phyloP scores from a whole-genome alignment of 306 rosid genomes.

The Alnus rubra region DNA sequence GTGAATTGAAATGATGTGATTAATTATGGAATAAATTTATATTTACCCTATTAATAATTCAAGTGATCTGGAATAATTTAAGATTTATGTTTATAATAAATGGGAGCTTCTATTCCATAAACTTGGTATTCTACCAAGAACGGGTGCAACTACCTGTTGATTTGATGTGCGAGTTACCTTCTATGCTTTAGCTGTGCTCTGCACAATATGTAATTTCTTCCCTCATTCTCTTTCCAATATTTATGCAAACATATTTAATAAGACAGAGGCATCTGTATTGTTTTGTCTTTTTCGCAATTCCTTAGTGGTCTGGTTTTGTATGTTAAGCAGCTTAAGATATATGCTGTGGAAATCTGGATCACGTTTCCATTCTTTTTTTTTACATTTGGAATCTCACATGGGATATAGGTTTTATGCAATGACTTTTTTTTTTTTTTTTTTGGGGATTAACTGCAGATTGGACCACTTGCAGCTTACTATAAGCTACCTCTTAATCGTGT shows the following conservation, averaged over 20 bases:
- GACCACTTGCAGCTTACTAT: conserved; percentile 93
- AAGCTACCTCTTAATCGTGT: conserved; percentile 95
- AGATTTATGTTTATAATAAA: neutral
- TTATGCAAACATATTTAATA: neutral
- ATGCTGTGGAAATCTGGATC: neutral
- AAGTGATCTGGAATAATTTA: neutral
- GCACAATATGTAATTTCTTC: neutral
- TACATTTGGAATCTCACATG: neutral
- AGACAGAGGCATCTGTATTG: neutral
- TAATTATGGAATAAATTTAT: too few species aligned
- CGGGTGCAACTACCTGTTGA: neutral
- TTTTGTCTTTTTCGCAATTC: neutral
- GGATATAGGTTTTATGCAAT: conserved; percentile 24
- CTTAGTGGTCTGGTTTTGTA: neutral
- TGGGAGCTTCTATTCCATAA: conserved; percentile 37
- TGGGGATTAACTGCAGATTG: conserved; percentile 53
- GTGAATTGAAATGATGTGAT: too few species aligned
- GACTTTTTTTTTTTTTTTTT: conserved; percentile 2
- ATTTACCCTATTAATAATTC: too few species aligned
- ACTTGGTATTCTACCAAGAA: neutral
- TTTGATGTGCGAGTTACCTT: neutral
- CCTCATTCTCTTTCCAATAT: neutral
- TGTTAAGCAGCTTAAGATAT: neutral
- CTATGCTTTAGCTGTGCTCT: neutral
- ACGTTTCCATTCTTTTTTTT: conserved; percentile 8